Conservation (phyloP, 1,284 basidiomycete species). For the Abortiporus biennis region DNA sequence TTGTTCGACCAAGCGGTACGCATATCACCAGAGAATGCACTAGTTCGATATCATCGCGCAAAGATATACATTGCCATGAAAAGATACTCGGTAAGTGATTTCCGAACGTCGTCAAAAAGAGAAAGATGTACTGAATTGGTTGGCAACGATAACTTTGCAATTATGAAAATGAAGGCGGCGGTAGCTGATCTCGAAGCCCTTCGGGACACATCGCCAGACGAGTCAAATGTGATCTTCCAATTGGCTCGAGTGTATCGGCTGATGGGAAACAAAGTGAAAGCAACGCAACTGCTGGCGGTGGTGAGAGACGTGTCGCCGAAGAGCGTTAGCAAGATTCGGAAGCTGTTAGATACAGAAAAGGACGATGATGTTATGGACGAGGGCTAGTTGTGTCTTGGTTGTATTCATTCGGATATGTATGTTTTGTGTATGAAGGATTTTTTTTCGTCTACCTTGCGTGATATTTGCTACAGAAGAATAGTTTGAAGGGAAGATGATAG, state of each 20-base stretch:
- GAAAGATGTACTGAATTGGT: conserved; percentile 20
- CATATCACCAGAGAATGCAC: conserved; percentile 76
- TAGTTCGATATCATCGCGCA: conserved; percentile 87
- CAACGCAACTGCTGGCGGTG: conserved; percentile 77
- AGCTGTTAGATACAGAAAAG: conserved; percentile 63
- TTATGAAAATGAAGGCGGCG: conserved; percentile 50
- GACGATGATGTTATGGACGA: conserved; percentile 76
- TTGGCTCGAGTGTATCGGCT: conserved; percentile 87
- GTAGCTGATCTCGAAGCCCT: conserved; percentile 76
- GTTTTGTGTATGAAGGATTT: no score
- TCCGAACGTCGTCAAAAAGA: conserved; percentile 12
- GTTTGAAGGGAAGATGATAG: neutral
- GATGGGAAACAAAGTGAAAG: conserved; percentile 70
- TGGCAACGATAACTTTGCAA: conserved; percentile 17
- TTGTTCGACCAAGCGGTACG: conserved; percentile 76
- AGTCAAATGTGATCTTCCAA: conserved; percentile 92
- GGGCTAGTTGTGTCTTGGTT: conserved; percentile 33
- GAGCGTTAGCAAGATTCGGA: conserved; percentile 71
- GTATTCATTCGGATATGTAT: no score
- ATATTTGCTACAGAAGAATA: neutral
- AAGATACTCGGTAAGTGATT: conserved; percentile 69
- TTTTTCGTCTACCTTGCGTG: conserved; percentile 6
- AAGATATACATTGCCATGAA: conserved; percentile 81
- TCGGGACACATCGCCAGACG: conserved; percentile 78
- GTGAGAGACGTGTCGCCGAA: conserved; percentile 84